Evolutionary conservation across 1,284 basidiomycete species (phyloP).

Genomic region (Retiboletus flavoniger): DNA sequence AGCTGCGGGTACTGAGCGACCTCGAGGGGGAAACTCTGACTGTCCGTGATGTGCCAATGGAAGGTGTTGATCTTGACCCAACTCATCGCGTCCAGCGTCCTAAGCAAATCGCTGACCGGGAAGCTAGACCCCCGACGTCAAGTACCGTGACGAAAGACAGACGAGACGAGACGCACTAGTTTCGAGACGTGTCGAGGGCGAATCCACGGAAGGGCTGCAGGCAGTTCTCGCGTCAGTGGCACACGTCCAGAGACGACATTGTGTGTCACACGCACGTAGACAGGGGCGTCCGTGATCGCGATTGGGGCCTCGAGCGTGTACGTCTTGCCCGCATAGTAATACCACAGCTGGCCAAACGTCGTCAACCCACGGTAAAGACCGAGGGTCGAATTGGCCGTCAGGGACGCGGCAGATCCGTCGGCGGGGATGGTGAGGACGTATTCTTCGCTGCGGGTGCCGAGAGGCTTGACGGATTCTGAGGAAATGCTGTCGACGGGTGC

Average conservation of each 20-base stretch:
- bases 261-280: constrained; percentile 58
- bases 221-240: not conserved
- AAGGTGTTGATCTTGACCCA: constrained; percentile 74
- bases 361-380: constrained; percentile 80
- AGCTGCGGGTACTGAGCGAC: constrained; percentile 58
- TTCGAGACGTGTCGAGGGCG: constrained; percentile 76
- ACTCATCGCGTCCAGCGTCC: constrained; percentile 82
- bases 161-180: constrained; percentile 43
- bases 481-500: constrained; percentile 43
- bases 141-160: not conserved
- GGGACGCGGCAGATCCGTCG: constrained; percentile 56
- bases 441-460: constrained; percentile 60
- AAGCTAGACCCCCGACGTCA: constrained; percentile 44
- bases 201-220: constrained; percentile 74
- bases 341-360: constrained; percentile 82
- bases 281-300: constrained; percentile 60
- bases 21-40: constrained; percentile 66
- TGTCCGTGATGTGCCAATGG: constrained; percentile 75
- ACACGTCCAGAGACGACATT: no score
- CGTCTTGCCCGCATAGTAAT: constrained; percentile 46
- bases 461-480: constrained; percentile 52
- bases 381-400: constrained; percentile 71
- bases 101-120: constrained; percentile 63
- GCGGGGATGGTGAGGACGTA: constrained; percentile 65
- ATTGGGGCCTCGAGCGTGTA: constrained; percentile 64